These are phyloP conservation scores for Castanopsis chinensis DNA, from an alignment of 306 rosid genomes.

Conservation along the genomic window DNA sequence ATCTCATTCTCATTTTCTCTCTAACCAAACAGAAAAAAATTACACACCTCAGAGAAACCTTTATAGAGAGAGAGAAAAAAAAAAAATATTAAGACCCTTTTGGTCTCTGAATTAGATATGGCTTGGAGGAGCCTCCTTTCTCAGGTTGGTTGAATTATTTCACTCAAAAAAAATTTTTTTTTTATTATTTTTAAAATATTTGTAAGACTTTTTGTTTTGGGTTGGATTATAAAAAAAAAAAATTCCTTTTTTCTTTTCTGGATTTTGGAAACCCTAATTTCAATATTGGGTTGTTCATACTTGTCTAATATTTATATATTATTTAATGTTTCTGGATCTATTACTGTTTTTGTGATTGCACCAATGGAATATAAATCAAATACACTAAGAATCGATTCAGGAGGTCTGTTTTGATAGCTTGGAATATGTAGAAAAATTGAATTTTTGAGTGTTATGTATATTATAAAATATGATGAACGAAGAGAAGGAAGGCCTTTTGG, in stretches of 20 bases:
- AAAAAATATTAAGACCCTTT: neutral
- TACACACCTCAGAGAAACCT: neutral
- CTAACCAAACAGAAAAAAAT: neutral
- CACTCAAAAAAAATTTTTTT: neutral
- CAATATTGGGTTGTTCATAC: neutral
- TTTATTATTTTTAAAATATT: neutral
- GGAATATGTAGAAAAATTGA: neutral
- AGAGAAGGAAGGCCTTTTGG: too few relatives aligned
- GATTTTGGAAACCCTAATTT: conserved; percentile 40
- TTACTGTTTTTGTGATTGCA: neutral
- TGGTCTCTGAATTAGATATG: conserved; percentile 35
- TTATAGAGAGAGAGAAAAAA: neutral
- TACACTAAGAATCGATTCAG: neutral
- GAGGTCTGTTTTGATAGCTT: neutral
- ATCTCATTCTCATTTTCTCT: conserved; percentile 9
- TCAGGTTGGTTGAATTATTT: conserved; percentile 45
- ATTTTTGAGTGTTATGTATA: too few relatives aligned
- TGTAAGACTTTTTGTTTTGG: neutral
- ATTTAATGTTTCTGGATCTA: neutral
- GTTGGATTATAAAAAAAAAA: neutral
- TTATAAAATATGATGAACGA: too few relatives aligned
- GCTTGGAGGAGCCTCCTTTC: conserved; percentile 64
- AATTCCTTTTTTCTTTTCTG: neutral
- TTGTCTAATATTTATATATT: neutral
- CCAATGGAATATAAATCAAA: neutral